Evolutionary conservation across 192 early-diverging fungal genomes (phyloP).

Genomic region (Haplosporangium gracile): DNA sequence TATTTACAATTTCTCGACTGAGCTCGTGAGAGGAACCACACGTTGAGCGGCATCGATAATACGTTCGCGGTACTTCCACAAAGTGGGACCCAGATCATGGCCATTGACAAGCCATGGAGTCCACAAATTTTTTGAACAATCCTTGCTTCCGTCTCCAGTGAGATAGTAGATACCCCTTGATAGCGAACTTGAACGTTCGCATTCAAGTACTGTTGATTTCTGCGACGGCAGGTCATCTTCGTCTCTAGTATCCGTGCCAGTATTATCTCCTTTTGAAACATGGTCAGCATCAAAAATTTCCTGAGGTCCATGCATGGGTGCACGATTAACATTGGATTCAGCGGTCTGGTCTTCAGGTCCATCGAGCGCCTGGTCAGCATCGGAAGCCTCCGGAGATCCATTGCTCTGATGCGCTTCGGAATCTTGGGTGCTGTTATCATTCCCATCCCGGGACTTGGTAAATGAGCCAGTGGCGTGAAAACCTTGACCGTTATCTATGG

Average conservation of each 20-base stretch:
- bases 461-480: not conserved
- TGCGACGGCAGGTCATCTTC: constrained; percentile 27
- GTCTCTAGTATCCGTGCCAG: constrained; percentile 7
- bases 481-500: constrained; percentile 6
- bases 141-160: constrained; percentile 27
- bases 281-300: not conserved
- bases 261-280: constrained; percentile 12
- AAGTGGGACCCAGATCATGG: constrained; percentile 12
- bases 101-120: constrained; percentile 33
- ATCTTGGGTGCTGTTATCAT: constrained; percentile 13
- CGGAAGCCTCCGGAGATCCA: constrained; percentile 16
- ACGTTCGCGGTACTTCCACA: constrained; percentile 29
- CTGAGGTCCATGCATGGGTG: no score
- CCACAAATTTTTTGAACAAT: constrained; percentile 28
- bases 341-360: constrained; percentile 1
- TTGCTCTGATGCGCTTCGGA: not conserved
- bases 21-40: constrained; percentile 24
- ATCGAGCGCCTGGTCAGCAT: constrained; percentile 3
- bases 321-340: no score
- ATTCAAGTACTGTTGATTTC: constrained; percentile 25
- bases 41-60: constrained; percentile 26
- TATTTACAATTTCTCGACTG: constrained; percentile 18
- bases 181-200: constrained; percentile 14
- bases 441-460: constrained; percentile 10
- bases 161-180: constrained; percentile 29